phyloP scores from a whole-genome alignment of 805 yeast species.

The Metahyphopichia silvanorum region DNA sequence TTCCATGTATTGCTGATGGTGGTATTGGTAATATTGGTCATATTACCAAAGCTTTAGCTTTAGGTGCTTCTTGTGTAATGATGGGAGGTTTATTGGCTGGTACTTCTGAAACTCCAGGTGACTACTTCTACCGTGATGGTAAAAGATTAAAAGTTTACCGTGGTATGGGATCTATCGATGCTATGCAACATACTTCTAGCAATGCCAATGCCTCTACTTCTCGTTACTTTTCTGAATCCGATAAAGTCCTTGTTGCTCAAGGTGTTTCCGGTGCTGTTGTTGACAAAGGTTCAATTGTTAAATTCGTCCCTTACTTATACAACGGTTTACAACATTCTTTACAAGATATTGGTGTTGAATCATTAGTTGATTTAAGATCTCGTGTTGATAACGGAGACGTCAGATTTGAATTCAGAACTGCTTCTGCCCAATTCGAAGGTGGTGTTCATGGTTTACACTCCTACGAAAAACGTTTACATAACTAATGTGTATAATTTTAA shows the following conservation, averaged over 20 bases:
- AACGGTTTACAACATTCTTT: slow-evolving; percentile 97
- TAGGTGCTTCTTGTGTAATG: slow-evolving; percentile 97
- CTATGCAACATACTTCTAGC: slow-evolving; percentile 88
- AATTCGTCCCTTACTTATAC: slow-evolving; percentile 90
- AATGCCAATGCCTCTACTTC: slow-evolving; percentile 97
- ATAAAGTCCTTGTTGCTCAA: slow-evolving; percentile 95
- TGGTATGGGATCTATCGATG: slow-evolving; percentile 99
- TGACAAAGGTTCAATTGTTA: slow-evolving; percentile 93
- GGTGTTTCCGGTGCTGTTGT: slow-evolving; percentile 97
- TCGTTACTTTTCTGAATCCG: slow-evolving; percentile 95
- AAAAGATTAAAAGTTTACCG: slow-evolving; percentile 95
- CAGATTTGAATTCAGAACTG: slow-evolving; percentile 96
- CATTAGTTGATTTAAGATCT: slow-evolving; percentile 60
- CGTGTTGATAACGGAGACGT: slow-evolving; percentile 65
- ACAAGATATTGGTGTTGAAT: slow-evolving; percentile 91
- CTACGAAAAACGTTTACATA: slow-evolving; percentile 95
- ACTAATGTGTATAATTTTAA: slow-evolving; percentile 40
- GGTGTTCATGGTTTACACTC: slow-evolving; percentile 96
- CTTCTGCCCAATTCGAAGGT: slow-evolving; percentile 98
- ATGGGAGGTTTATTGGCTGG: slow-evolving; percentile 99
- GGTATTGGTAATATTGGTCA: slow-evolving; percentile 99
- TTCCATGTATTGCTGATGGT: slow-evolving; percentile 99
- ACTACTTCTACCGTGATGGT: slow-evolving; percentile 96
- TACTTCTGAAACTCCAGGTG: slow-evolving; percentile 97
- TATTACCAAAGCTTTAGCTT: slow-evolving; percentile 91